phyloP scores from a whole-genome alignment of 2,329 filamentous ascomycete species.

The Sphaceloma murrayae region DNA sequence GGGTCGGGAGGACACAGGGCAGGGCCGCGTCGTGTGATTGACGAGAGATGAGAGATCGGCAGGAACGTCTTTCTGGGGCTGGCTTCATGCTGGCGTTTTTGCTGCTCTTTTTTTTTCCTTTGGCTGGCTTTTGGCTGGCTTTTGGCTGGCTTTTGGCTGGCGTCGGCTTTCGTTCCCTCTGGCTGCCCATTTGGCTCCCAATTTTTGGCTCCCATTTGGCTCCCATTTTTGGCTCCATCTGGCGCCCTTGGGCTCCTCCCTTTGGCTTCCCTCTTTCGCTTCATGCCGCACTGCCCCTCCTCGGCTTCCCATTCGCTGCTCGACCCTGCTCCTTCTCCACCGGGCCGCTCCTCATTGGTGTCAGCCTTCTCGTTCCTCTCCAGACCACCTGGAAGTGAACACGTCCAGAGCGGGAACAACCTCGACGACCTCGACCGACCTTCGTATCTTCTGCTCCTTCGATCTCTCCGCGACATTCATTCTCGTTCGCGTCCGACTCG shows the following conservation, averaged over 20 bases:
- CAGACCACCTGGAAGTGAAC: slow-evolving; percentile 5
- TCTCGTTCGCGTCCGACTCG: background rate
- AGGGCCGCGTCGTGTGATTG: too few species aligned
- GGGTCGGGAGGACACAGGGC: too few species aligned
- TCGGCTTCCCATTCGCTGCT: background rate
- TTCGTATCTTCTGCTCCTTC: slow-evolving; percentile 4
- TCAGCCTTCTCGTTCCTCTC: slow-evolving; percentile 11
- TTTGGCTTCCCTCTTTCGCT: slow-evolving; percentile 9
- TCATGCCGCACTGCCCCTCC: slow-evolving; percentile 6
- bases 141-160: background rate
- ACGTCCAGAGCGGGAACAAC: slow-evolving; percentile 11
- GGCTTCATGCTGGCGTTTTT: background rate
- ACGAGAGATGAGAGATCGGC: background rate
- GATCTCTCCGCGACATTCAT: background rate
- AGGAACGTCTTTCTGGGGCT: slow-evolving; percentile 7
- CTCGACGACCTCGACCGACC: slow-evolving; percentile 1
- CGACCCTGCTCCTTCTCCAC: slow-evolving; percentile 1
- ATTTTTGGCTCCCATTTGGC: background rate
- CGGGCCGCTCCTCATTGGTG: slow-evolving; percentile 11
- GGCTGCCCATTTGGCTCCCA: background rate
- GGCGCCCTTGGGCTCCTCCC: background rate
- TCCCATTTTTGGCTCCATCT: background rate
- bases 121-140: background rate
- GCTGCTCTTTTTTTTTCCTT: background rate
- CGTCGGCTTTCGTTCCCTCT: background rate